Evolutionary conservation across 208 protist species (phyloP), one percentile per base, ranked within the genome.

Genomic region (Leishmania turanica): DNA sequence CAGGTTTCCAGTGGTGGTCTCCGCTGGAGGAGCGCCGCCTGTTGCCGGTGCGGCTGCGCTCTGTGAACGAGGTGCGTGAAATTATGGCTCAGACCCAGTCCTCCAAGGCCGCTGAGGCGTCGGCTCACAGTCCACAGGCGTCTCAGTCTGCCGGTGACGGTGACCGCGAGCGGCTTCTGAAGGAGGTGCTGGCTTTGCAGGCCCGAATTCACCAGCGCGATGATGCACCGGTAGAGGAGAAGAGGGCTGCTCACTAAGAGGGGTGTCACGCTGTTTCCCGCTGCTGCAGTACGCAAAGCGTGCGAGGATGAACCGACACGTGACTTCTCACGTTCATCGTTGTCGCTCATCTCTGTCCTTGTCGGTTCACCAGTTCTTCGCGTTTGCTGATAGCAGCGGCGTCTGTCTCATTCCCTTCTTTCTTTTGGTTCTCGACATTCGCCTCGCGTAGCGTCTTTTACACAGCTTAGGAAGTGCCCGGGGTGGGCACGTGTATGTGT

Each of bases 101-200:
- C 31, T 88, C 92, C 79, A 95, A 96, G 83, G 86, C 89, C 34
- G 89, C 89, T 66, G 92, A 95, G 81, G 53, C 68, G 66, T 87
- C 90, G 47, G 87, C 90, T 65, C 79, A 79, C 82, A 89, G 75
- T 54, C 85, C 92, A 34, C 84, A 84, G 75, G 77, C 85, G 17
- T 85, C 87, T 54, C 81, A 91, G 79, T 87, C 87, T 71, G 83
- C 82, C 31, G 86, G 85, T 71, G 93, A 98, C 70, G 90, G 84
- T 76, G 87, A 92, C 76, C 93, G 96, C 75, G 96, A 96, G 82
- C 90, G 91, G 56, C 89, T 98, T 37, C 86, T 98, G 74, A 95
- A 97, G 89, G 96, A 98, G 82, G 93, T 98, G 68, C 88, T 98
- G 73, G 90, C 93, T 15, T 83, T 98, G 21, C 96, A 98, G 90